Evolutionary conservation across 148 eudicot species (phyloP), one percentile per base, ranked within the genome.

Genomic region (Mesembryanthemum crystallinum): DNA sequence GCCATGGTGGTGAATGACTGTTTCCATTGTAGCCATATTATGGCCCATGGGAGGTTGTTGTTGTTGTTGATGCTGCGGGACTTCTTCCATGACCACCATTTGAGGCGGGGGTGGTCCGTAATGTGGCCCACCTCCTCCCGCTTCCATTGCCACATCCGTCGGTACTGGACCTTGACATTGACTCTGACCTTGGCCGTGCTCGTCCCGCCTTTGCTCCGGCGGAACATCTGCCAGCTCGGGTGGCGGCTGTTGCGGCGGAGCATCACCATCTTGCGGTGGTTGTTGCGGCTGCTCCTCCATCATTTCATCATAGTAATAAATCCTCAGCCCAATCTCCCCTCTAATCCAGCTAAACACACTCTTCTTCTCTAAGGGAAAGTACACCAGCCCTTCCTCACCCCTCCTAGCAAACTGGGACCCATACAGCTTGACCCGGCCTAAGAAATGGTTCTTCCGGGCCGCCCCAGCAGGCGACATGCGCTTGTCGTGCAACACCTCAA

Each of bases 271-370:
- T 1, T 75, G 82, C 73, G 64, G 78, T 7, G 81, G 82, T 29
- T 47, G 58, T 3, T 23, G 33, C 1, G 10, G 55, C n/a, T 62
- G 82, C 20, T 45, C 82, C 7, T 55, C 84, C 10, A 69, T 45
- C 49, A 77, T 9, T 59, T 95, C 94, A 24, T 95, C 97, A 58
- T 73, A 85, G 62, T 90, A 95, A 78, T 67, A 92, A 66, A 95
- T 92, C 71, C 91, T 86, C 69, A 95, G 63, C 9, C 99, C 99
- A 32, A 95, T 73, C 83, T 92, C 96, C 0, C 99, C 99, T 13
- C 89, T 73, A 64, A 95, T 86, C 99, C 99, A 95, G 23, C 97
- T 92, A 64, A 95, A 91, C 74, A 95, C 97, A 71, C 96, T 95
- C 89, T 90, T 95, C 80, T 95, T 95, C 87, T 95, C 99, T 80